Percentiles rank a stretch among this genome's conserved stretches.
phyloP scores from a whole-genome alignment of 371 early-diverging fungal species.

The Rhizomucor pusillus region DNA sequence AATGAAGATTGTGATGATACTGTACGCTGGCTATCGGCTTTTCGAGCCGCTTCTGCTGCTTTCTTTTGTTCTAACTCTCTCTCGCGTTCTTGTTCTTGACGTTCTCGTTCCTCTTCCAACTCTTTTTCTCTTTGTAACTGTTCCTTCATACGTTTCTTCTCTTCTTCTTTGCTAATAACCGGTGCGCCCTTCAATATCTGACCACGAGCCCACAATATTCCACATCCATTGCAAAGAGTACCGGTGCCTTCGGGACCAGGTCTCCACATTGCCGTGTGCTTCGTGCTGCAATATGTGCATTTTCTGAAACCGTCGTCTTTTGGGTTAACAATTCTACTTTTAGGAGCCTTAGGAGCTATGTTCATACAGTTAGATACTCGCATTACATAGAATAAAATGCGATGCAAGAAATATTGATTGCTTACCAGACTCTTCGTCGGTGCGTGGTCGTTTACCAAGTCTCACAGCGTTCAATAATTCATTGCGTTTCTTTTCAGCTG shows the following conservation, averaged over 20 bases:
- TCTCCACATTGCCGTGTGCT: constrained; percentile 44
- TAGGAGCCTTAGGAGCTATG: constrained; percentile 16
- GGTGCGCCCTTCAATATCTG: constrained; percentile 47
- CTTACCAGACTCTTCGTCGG: constrained; percentile 34
- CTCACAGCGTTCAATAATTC: constrained; percentile 37
- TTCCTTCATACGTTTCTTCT: constrained; percentile 20
- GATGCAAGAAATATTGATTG: not conserved
- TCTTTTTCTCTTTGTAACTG: constrained; percentile 19
- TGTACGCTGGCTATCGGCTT: constrained; percentile 4
- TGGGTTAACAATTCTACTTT: constrained; percentile 12
- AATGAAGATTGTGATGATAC: no score
- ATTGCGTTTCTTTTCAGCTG: constrained; percentile 46
- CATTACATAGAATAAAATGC: not conserved
- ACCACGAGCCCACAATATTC: constrained; percentile 53
- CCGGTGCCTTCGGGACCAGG: constrained; percentile 40
- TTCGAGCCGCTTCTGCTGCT: constrained; percentile 6
- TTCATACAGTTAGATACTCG: not conserved
- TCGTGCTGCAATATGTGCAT: constrained; percentile 44
- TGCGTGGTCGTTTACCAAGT: constrained; percentile 34
- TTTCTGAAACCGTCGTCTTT: constrained; percentile 37
- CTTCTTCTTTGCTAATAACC: constrained; percentile 31
- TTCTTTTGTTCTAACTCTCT: constrained; percentile 6
- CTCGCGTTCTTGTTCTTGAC: constrained; percentile 13
- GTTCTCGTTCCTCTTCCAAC: constrained; percentile 13
- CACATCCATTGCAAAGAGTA: constrained; percentile 49